phyloP scores from a whole-genome alignment of 2,329 filamentous ascomycete genomes.

The Grosmannia penicillata region DNA sequence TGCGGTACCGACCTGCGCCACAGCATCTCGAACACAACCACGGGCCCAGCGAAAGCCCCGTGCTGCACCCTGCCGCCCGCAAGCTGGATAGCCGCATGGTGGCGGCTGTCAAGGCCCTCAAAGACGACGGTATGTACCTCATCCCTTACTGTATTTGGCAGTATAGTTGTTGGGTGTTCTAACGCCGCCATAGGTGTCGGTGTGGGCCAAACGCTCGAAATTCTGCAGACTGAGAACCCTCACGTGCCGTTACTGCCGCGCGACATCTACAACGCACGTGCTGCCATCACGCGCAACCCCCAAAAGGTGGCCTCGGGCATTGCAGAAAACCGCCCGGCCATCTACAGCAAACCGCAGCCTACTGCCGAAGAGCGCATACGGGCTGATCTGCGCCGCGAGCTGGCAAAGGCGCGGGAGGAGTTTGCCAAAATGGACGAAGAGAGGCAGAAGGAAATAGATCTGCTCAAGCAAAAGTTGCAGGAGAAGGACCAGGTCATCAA shows the following conservation, averaged over 20 bases:
- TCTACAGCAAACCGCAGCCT: slow-evolving; percentile 51
- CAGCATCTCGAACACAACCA: slow-evolving; percentile 48
- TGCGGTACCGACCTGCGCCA: slow-evolving; percentile 46
- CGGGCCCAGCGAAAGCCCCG: slow-evolving; percentile 49
- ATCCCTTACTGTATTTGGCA: too few species aligned
- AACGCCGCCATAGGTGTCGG: slow-evolving; percentile 35
- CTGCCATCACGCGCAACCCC: slow-evolving; percentile 51
- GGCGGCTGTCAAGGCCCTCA: slow-evolving; percentile 49
- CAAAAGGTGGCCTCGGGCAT: slow-evolving; percentile 44
- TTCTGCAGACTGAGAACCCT: slow-evolving; percentile 48
- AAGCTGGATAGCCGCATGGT: slow-evolving; percentile 55
- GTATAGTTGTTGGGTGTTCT: too few species aligned
- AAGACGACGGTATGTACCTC: slow-evolving; percentile 43
- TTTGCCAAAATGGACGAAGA: slow-evolving; percentile 39
- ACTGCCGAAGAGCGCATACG: slow-evolving; percentile 50
- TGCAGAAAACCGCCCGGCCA: slow-evolving; percentile 46
- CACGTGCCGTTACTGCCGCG: slow-evolving; percentile 47
- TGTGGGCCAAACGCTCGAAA: slow-evolving; percentile 51
- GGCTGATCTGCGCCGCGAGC: slow-evolving; percentile 44
- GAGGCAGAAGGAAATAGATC: slow-evolving; percentile 41
- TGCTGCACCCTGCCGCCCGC: slow-evolving; percentile 49
- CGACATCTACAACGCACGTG: slow-evolving; percentile 53
- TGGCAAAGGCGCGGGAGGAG: slow-evolving; percentile 42
- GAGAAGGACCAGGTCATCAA: slow-evolving; percentile 48
- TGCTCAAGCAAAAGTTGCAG: slow-evolving; percentile 41